Evolutionary conservation across 1,139 yeast genomes (phyloP).

Genomic region (Geotrichum reessii): DNA sequence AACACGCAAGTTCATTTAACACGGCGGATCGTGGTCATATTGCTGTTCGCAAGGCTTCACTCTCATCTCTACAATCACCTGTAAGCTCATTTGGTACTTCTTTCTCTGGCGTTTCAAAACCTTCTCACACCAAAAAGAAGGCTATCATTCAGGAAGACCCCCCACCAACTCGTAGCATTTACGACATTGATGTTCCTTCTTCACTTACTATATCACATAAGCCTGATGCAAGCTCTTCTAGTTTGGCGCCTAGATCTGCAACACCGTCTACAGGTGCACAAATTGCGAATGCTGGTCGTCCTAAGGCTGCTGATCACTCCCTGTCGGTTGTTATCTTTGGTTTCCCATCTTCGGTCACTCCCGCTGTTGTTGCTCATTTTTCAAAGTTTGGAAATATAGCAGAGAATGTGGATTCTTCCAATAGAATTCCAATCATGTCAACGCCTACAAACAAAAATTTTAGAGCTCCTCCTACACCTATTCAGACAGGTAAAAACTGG

Average conservation of each 20-base stretch:
- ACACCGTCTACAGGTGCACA: constrained; percentile 11
- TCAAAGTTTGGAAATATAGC: constrained; percentile 73
- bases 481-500: constrained; percentile 85
- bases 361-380: constrained; percentile 65
- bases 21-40: constrained; percentile 14
- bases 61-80: constrained; percentile 18
- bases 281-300: constrained; percentile 3
- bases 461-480: constrained; percentile 42
- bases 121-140: constrained; percentile 24
- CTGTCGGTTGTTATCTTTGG: constrained; percentile 81
- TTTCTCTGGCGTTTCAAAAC: constrained; percentile 32
- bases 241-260: constrained; percentile 17
- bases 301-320: constrained; percentile 15
- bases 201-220: neutral
- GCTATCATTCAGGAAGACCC: constrained; percentile 30
- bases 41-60: constrained; percentile 15
- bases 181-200: constrained; percentile 24
- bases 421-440: constrained; percentile 10
- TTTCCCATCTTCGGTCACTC: constrained; percentile 70
- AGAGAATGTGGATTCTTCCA: constrained; percentile 56
- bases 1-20: constrained; percentile 19
- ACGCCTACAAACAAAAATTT: constrained; percentile 16
- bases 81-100: constrained; percentile 20
- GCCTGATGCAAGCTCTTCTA: constrained; percentile 18
- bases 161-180: constrained; percentile 36